phyloP scores from a whole-genome alignment of 108 stramenopile genomes.

The Parmales sp. region DNA sequence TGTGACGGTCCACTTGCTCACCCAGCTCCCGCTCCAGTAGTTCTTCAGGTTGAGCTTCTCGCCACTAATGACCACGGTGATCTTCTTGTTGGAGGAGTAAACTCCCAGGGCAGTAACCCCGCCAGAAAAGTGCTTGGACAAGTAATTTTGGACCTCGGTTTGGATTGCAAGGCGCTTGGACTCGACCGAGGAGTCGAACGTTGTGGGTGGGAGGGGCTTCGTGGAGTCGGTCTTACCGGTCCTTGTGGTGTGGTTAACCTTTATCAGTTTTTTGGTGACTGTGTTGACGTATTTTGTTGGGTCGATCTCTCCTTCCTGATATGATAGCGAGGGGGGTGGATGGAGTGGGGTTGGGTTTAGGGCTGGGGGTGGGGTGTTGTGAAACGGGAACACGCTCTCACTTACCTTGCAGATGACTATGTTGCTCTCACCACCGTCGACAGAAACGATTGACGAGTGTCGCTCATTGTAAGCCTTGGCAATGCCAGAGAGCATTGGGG shows the following conservation, averaged over 20 bases:
- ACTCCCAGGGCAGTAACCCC: not conserved
- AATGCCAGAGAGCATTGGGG: not conserved
- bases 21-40: conserved; percentile 12
- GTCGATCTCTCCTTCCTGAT: conserved; percentile 4
- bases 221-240: not conserved
- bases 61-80: conserved; percentile 1
- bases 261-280: not conserved
- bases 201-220: conserved; percentile 6
- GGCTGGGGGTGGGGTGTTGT: not conserved
- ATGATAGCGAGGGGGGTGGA: not conserved
- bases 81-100: not conserved
- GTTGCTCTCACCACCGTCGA: not conserved
- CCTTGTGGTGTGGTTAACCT: not conserved
- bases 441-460: not conserved
- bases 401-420: no score
- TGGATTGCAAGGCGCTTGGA: not conserved
- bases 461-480: not conserved
- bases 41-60: conserved; percentile 13
- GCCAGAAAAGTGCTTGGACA: not conserved
- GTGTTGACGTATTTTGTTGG: conserved; percentile 6
- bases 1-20: not conserved
- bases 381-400: not conserved
- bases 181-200: not conserved
- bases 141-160: not conserved
- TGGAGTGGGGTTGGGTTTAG: no score